Evolutionary conservation across 106 monocot species (phyloP), one percentile per base, ranked within the genome.

Genomic region (Xerophyta viscosa): DNA sequence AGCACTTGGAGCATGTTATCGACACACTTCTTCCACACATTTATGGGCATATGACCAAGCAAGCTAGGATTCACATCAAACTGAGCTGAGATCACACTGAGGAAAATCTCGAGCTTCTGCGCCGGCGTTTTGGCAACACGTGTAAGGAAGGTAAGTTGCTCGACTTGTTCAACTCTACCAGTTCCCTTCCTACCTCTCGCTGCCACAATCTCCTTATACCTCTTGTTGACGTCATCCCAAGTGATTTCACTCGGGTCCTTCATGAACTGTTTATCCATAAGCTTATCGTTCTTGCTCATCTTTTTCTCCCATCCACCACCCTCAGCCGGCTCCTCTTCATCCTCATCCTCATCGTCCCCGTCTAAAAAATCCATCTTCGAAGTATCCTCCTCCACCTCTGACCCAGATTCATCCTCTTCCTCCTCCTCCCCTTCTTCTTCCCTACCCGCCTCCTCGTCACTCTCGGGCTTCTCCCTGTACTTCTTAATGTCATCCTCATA

Each of bases 51-150:
- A 45, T 89, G 96, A 2, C 85, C 85, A 57, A 82, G 78, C 56
- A 89, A 70, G 45, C 88, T 89, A 42, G 81, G 84, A 54, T 96
- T 96, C 23, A 96, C 68, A 71, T 96, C 96, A 89, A 96, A 96
- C 23, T 96, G 96, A 1, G 96, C 72, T 4, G 88, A 81, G 14
- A 96, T 89, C 21, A 96, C 72, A 55, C 72, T 67, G 24, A 96
- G 85, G 1, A 96, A 45, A 31, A 96, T 85, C 25, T 82, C 82
- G 15, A 96, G 65, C 70, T 89, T 96, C 73, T 96, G 96, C 0
- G 96, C 96, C 17, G 96, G 88, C 25, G 96, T 85, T 54, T 96
- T 96, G 1, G 96, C 96, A 60, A 88, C 81, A 15, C 81, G 75
- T 3, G 89, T 89, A 37, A 96, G 58, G 54, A 81, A 88, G 3